Evolutionary conservation across 2,329 filamentous ascomycete species (phyloP).

Genomic region (Pseudogymnoascus sp.): DNA sequence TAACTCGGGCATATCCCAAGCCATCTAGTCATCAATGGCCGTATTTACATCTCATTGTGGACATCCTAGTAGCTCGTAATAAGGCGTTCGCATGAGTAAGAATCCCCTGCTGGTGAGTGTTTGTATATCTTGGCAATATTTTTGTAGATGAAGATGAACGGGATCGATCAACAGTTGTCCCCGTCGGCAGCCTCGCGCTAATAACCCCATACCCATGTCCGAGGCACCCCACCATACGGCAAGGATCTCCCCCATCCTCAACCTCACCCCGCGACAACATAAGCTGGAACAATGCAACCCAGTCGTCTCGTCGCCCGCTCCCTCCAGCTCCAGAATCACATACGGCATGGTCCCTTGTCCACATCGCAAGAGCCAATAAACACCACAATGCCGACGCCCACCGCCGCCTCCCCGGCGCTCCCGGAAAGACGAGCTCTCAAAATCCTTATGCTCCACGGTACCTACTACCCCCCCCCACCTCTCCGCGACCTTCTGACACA

Average conservation of each 20-base stretch:
- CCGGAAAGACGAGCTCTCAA: constrained; percentile 37
- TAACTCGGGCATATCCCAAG: neutral
- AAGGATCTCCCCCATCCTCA: neutral
- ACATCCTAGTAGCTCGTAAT: neutral
- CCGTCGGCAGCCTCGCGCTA: neutral
- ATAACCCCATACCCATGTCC: neutral
- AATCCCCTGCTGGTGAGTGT: neutral
- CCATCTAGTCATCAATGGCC: neutral
- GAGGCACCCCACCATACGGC: neutral
- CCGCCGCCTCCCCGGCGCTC: neutral
- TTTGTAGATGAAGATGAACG: neutral
- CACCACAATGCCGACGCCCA: constrained; percentile 3
- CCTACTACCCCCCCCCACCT: constrained; percentile 16
- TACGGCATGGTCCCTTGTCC: neutral
- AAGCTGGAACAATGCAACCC: neutral
- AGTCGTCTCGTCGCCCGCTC: neutral
- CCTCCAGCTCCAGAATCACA: constrained; percentile 6
- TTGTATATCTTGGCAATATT: neutral
- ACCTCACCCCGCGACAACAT: neutral
- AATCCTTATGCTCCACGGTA: constrained; percentile 73
- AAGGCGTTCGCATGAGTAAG: neutral
- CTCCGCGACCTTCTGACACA: neutral
- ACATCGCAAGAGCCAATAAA: neutral
- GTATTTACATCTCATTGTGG: neutral
- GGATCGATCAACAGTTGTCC: neutral